Conservation (phyloP, 1,139 yeast genomes). For the Pichia sp. region DNA sequence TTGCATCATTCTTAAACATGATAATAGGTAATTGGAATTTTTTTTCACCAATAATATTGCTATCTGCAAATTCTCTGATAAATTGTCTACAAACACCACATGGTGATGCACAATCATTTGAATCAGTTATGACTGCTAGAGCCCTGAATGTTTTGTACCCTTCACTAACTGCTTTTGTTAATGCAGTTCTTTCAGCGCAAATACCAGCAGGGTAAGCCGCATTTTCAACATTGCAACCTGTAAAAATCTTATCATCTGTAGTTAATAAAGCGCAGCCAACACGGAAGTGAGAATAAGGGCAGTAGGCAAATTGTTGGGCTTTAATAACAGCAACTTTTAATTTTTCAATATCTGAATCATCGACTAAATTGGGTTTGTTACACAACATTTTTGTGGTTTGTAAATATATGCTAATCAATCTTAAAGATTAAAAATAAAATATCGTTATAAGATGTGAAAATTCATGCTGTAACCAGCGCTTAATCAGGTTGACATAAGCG, state of each 20-base stretch:
- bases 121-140: slow-evolving; percentile 68
- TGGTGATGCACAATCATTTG: slow-evolving; percentile 61
- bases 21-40: slow-evolving; percentile 39
- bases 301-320: slow-evolving; percentile 55
- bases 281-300: slow-evolving; percentile 80
- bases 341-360: too few relatives aligned
- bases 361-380: too few relatives aligned
- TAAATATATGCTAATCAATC: too few relatives aligned
- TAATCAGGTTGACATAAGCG: too few relatives aligned
- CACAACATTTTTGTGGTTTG: too few relatives aligned
- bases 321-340: slow-evolving; percentile 20
- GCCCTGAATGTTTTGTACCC: slow-evolving; percentile 43
- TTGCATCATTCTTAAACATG: slow-evolving; percentile 55
- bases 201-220: slow-evolving; percentile 82
- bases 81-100: slow-evolving; percentile 95
- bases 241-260: slow-evolving; percentile 39
- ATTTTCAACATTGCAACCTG: slow-evolving; percentile 89
- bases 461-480: too few relatives aligned
- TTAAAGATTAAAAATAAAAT: too few relatives aligned
- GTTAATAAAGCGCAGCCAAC: slow-evolving; percentile 79
- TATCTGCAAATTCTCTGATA: slow-evolving; percentile 60
- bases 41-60: slow-evolving; percentile 19
- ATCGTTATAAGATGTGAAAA: too few relatives aligned
- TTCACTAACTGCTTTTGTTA: slow-evolving; percentile 52
- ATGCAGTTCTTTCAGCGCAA: slow-evolving; percentile 87